Evolutionary conservation across 1,284 basidiomycete species (phyloP).

Genomic region (Trichosporon sp.): DNA sequence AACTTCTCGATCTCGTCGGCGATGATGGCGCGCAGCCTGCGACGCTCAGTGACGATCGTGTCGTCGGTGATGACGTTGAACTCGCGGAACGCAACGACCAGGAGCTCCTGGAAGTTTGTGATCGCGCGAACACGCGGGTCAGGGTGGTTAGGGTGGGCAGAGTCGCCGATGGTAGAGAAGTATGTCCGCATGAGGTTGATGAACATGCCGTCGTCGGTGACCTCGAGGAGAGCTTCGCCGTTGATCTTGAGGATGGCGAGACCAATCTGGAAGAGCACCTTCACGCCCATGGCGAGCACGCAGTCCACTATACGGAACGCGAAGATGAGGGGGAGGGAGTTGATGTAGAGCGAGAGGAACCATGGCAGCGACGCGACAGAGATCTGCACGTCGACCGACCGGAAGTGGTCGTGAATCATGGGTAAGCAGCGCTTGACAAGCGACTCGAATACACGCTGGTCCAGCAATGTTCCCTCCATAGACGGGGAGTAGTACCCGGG

Average conservation of each 20-base stretch:
- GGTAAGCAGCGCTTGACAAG: constrained; percentile 86
- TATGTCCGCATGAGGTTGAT: constrained; percentile 92
- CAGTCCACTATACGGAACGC: constrained; percentile 98
- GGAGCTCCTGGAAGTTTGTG: constrained; percentile 95
- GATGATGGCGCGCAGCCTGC: constrained; percentile 81
- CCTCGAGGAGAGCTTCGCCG: constrained; percentile 84
- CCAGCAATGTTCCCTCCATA: constrained; percentile 97
- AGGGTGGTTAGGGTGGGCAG: constrained; percentile 82
- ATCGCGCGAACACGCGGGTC: constrained; percentile 90
- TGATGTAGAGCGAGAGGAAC: constrained; percentile 95
- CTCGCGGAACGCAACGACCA: constrained; percentile 93
- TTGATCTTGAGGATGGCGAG: constrained; percentile 95
- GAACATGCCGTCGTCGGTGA: constrained; percentile 96
- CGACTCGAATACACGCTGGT: constrained; percentile 96
- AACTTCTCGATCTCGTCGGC: constrained; percentile 92
- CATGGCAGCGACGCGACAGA: constrained; percentile 96
- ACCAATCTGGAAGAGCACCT: constrained; percentile 83
- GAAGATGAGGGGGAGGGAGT: constrained; percentile 99
- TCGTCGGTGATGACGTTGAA: constrained; percentile 97
- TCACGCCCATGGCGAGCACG: constrained; percentile 98
- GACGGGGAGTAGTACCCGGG: constrained; percentile 99
- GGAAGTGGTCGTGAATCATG: constrained; percentile 91
- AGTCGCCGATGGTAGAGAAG: constrained; percentile 87
- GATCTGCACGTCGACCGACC: constrained; percentile 86
- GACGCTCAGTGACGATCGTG: constrained; percentile 80